Conservation (phyloP, 2,329 filamentous ascomycete genomes). For the Ophiosphaerella herpotricha region DNA sequence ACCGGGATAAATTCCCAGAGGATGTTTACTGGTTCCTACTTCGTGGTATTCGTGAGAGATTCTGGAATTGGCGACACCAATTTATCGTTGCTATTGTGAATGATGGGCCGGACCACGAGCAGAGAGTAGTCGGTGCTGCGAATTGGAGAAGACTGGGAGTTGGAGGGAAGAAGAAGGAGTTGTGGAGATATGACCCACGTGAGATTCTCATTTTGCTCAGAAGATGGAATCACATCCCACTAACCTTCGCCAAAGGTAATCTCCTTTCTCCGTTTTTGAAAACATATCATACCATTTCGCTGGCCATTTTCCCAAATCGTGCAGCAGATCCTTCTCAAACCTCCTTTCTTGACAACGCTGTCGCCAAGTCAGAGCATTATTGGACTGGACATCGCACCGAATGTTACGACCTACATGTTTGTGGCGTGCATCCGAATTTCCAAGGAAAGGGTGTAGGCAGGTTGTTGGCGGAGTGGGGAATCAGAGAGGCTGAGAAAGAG, state of each 20-base stretch:
- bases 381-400: slow-evolving; percentile 33
- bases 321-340: slow-evolving; percentile 27
- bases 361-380: slow-evolving; percentile 22
- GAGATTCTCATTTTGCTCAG: slow-evolving; percentile 2
- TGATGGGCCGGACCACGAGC: not conserved
- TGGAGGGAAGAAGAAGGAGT: slow-evolving; percentile 19
- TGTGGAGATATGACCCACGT: slow-evolving; percentile 28
- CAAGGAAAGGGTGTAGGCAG: slow-evolving; percentile 45
- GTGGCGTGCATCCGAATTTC: slow-evolving; percentile 40
- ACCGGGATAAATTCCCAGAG: slow-evolving; percentile 31
- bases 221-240: not conserved
- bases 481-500: slow-evolving; percentile 37
- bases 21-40: slow-evolving; percentile 38
- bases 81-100: slow-evolving; percentile 26
- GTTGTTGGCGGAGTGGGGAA: slow-evolving; percentile 47
- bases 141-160: slow-evolving; percentile 35
- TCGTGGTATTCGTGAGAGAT: slow-evolving; percentile 28
- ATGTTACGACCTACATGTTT: slow-evolving; percentile 36
- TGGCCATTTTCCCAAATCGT: slow-evolving; percentile 30
- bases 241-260: slow-evolving; percentile 18
- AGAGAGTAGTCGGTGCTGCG: slow-evolving; percentile 31
- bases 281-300: slow-evolving; percentile 16
- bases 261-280: slow-evolving; percentile 17
- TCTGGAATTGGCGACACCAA: slow-evolving; percentile 37
- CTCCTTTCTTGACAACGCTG: slow-evolving; percentile 25